A percentile compares a stretch with the other conserved stretches of the same genome.
These are phyloP conservation scores for Penicillium riverlandense DNA, from an alignment of 495 filamentous ascomycete species.

Conservation along the genomic window DNA sequence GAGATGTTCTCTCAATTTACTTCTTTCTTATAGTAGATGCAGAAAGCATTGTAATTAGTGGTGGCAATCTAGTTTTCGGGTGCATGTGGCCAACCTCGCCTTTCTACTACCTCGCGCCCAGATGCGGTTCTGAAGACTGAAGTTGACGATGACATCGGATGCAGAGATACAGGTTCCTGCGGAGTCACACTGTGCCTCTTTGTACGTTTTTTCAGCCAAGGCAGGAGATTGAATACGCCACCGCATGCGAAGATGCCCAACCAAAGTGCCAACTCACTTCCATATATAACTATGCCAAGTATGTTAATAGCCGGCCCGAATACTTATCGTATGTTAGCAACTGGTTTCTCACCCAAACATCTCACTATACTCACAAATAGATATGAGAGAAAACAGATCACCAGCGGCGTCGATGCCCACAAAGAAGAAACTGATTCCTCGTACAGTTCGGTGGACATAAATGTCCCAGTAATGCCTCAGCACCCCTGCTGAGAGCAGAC, in stretches of 20 bases:
- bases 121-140: constrained; percentile 49
- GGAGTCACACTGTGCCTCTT: constrained; percentile 4
- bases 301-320: constrained; percentile 49
- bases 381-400: constrained; percentile 54
- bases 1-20: no score
- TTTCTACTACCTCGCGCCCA: constrained; percentile 17
- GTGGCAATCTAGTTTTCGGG: not conserved
- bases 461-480: constrained; percentile 54
- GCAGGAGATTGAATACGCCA: constrained; percentile 50
- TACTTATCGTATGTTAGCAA: constrained; percentile 21
- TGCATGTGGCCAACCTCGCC: constrained; percentile 9
- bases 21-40: no score
- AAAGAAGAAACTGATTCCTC: constrained; percentile 60
- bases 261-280: constrained; percentile 53
- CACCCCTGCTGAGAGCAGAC: constrained; percentile 48
- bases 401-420: constrained; percentile 58
- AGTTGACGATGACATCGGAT: constrained; percentile 48
- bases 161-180: constrained; percentile 26
- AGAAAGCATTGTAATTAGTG: no score
- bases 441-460: constrained; percentile 49
- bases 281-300: constrained; percentile 55
- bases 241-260: constrained; percentile 55
- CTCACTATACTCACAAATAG: constrained; percentile 30
- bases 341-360: not conserved
- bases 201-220: constrained; percentile 33